A percentile compares a stretch with the other conserved stretches of the same genome.
Evolutionary conservation across 2,329 filamentous ascomycete species (phyloP).

Genomic region (Beauveria medogensis): DNA sequence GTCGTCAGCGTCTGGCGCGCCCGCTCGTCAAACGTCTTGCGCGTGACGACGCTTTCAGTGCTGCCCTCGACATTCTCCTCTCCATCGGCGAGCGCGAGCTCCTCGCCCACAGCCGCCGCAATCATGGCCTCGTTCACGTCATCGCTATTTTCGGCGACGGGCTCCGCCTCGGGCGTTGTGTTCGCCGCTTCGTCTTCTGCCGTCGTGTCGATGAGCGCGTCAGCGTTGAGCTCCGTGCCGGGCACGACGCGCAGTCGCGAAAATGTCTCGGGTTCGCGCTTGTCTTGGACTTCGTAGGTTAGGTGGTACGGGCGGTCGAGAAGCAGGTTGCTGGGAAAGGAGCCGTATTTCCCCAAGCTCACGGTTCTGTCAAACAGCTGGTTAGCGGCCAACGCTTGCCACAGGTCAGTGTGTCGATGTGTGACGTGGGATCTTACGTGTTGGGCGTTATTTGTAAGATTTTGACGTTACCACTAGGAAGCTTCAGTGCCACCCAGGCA

Average conservation of each 20-base stretch:
- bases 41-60: conserved; percentile 33
- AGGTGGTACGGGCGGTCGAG: conserved; percentile 86
- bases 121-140: conserved; percentile 35
- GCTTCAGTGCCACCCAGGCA: conserved; percentile 51
- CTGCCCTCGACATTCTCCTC: conserved; percentile 19
- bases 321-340: conserved; percentile 81
- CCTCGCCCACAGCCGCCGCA: conserved; percentile 28
- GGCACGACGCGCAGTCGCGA: conserved; percentile 70
- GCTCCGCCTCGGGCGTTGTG: conserved; percentile 20
- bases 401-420: conserved; percentile 2
- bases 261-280: conserved; percentile 53
- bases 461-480: conserved; percentile 50
- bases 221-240: conserved; percentile 73
- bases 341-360: conserved; percentile 85
- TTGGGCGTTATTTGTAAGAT: conserved; percentile 52
- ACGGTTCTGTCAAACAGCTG: conserved; percentile 55
- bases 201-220: conserved; percentile 50
- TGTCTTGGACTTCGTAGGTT: conserved; percentile 83
- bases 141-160: conserved; percentile 32
- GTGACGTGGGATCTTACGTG: conserved; percentile 38
- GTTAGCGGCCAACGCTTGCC: neutral
- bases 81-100: conserved; percentile 36
- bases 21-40: conserved; percentile 51
- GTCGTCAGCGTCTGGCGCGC: conserved; percentile 70
- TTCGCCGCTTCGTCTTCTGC: conserved; percentile 28